A percentile compares a stretch with the other conserved stretches of the same genome.
phyloP scores from a whole-genome alignment of 73 alveolate genomes.

The Diophrys sp. region DNA sequence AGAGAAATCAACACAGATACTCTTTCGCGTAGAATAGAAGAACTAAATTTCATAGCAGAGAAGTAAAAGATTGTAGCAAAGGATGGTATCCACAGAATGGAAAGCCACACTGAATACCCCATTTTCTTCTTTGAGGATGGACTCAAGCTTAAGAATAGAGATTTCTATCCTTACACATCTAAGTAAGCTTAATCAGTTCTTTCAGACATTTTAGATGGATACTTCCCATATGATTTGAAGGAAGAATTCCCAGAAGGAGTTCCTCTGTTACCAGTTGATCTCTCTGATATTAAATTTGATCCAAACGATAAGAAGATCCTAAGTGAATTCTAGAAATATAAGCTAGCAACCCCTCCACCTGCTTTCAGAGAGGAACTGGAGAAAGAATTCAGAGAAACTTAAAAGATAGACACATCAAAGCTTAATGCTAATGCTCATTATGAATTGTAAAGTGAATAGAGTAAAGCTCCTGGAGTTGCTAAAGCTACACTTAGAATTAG shows the following conservation, averaged over 20 bases:
- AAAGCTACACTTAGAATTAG: constrained; percentile 8
- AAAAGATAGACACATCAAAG: constrained; percentile 37
- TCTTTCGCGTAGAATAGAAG: constrained; percentile 82
- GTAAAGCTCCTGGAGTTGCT: background rate
- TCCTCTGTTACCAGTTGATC: constrained; percentile 80
- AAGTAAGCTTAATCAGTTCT: constrained; percentile 77
- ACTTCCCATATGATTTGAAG: constrained; percentile 91
- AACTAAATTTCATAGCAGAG: constrained; percentile 84
- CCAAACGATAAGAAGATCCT: constrained; percentile 39
- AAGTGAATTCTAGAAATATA: constrained; percentile 59
- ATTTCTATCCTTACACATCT: constrained; percentile 80
- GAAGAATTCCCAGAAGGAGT: constrained; percentile 94
- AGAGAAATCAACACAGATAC: constrained; percentile 82
- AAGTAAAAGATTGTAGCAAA: constrained; percentile 79
- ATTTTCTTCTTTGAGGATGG: constrained; percentile 90
- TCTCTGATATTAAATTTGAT: constrained; percentile 11
- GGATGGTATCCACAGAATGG: constrained; percentile 86
- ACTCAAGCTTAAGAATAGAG: constrained; percentile 78
- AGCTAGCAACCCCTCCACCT: constrained; percentile 50
- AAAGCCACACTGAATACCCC: constrained; percentile 72
- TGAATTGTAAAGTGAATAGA: constrained; percentile 31
- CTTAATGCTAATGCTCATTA: constrained; percentile 42
- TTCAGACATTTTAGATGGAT: constrained; percentile 89
- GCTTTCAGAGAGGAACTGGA: constrained; percentile 70
- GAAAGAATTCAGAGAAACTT: constrained; percentile 60